Conservation (phyloP, 2,329 filamentous ascomycete genomes). For the Hymenoscyphus occultus region DNA sequence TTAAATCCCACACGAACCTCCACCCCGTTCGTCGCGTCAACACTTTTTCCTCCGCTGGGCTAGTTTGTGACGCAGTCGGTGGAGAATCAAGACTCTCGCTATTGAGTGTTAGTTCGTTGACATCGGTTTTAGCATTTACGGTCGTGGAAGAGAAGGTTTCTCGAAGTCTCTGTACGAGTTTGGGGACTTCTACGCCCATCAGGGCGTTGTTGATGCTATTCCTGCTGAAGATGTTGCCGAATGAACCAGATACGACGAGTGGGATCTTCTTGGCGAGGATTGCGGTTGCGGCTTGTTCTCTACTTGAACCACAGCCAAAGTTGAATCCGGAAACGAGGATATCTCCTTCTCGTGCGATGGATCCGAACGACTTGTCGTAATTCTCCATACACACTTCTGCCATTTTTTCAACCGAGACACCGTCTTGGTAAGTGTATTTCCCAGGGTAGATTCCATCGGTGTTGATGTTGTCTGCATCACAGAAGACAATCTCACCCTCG, state of each 20-base stretch:
- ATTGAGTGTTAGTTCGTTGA: constrained; percentile 52
- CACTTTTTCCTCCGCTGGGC: constrained; percentile 46
- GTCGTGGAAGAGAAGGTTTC: constrained; percentile 49
- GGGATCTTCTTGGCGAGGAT: constrained; percentile 78
- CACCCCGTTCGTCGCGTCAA: constrained; percentile 75
- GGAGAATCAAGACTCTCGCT: constrained; percentile 50
- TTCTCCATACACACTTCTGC: constrained; percentile 90
- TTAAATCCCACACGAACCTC: constrained; percentile 79
- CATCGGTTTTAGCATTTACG: constrained; percentile 39
- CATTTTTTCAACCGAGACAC: constrained; percentile 74
- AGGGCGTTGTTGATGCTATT: constrained; percentile 80
- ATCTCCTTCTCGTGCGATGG: constrained; percentile 64
- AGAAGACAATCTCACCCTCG: constrained; percentile 83
- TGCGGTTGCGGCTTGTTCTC: constrained; percentile 87
- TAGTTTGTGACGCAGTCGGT: constrained; percentile 41
- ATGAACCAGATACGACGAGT: constrained; percentile 75
- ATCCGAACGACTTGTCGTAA: constrained; percentile 73
- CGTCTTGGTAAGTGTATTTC: constrained; percentile 89
- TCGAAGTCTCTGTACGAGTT: constrained; percentile 62
- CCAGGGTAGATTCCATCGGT: constrained; percentile 92
- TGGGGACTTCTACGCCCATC: constrained; percentile 67
- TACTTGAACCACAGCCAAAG: constrained; percentile 78
- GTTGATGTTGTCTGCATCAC: constrained; percentile 81
- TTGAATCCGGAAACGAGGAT: constrained; percentile 85
- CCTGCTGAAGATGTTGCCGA: constrained; percentile 78